Base-by-base conservation (phyloP, 805 yeast species). In the Pichia nakasei region DNA sequence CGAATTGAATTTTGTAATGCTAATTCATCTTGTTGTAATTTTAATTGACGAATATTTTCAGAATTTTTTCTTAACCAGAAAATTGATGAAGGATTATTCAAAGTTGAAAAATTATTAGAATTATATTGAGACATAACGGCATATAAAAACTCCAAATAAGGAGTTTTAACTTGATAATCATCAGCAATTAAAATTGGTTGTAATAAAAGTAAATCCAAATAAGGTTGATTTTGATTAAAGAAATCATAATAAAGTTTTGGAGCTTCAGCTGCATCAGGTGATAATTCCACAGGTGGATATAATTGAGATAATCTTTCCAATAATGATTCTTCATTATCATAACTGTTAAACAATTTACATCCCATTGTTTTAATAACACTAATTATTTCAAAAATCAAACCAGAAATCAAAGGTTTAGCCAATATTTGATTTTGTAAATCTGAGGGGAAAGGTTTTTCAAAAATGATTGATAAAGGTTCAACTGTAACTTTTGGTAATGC, bases 101-200 rank as follows among this genome's bases (percentile, higher is more conserved):
- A 57, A 20, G 61, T 52, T 22, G 67, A 67, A n/a, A 52, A 47
- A 48, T 78, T 80, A 47, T 74, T 63, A 47, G 68, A 71, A 44
- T 68, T 71, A 43, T 68, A 72, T 58, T 83, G 89, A 50, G 85
- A 78, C 68, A 83, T 67, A 43, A 80, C 73, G 3, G 95, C 87
- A 59, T 86, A 89, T 45, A 86, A 65, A 53, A 85, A 85, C 64
- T 89, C 97, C 59, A 89, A 69, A 59, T 89, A 89, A 2, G 97
- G 96, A 0, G 96, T 86, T 59, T 83, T 82, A 43, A 87, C 80
- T 39, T 82, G 80, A 57, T 76, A 76, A 58, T 88, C 96, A 64
- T 88, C 96, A n/a, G 93, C 95, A 45, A 88, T 68, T 44, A 89
- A 67, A 42, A 89, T 89, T 5, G 96, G 95, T 57, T 87, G 95